A percentile compares a stretch with the other conserved stretches of the same genome.
These are phyloP conservation scores for Entomortierella parvispora DNA, from an alignment of 192 early-diverging fungal genomes.

Conservation along the genomic window DNA sequence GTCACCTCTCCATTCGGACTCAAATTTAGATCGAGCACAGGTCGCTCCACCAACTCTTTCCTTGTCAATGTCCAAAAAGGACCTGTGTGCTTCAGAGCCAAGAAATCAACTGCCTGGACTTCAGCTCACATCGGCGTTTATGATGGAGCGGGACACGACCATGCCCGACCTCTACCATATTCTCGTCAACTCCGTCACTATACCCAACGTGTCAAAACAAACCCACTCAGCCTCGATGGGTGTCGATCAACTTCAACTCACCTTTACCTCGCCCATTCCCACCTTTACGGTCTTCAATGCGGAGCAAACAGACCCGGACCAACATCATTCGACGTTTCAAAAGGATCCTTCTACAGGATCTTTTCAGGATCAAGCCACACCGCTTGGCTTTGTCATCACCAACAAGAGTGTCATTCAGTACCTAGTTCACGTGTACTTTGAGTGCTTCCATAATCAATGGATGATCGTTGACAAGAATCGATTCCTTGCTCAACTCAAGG, in stretches of 20 bases:
- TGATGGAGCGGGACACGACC: slow-evolving; percentile 18
- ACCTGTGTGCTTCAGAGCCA: not conserved
- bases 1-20: too few species aligned
- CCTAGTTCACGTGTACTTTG: slow-evolving; percentile 48
- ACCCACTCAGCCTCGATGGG: slow-evolving; percentile 1
- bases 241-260: slow-evolving; percentile 32
- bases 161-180: slow-evolving; percentile 48
- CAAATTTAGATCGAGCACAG: not conserved
- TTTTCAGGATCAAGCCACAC: slow-evolving; percentile 22
- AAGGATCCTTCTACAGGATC: slow-evolving; percentile 15
- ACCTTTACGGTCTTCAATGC: slow-evolving; percentile 24
- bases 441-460: slow-evolving; percentile 49
- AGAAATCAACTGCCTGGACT: not conserved
- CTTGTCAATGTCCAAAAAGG: not conserved
- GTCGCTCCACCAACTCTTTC: not conserved
- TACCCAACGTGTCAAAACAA: slow-evolving; percentile 32
- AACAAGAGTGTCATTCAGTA: slow-evolving; percentile 53
- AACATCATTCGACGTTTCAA: slow-evolving; percentile 35
- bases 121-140: not conserved
- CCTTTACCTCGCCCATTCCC: slow-evolving; percentile 11
- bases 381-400: slow-evolving; percentile 45
- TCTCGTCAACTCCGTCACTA: slow-evolving; percentile 39
- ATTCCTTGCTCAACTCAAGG: slow-evolving; percentile 41
- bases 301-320: slow-evolving; percentile 26
- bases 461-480: slow-evolving; percentile 50